Percentiles rank a stretch among this genome's conserved stretches.
Conservation (phyloP, 2,329 filamentous ascomycete genomes). For the Phoma sp. region DNA sequence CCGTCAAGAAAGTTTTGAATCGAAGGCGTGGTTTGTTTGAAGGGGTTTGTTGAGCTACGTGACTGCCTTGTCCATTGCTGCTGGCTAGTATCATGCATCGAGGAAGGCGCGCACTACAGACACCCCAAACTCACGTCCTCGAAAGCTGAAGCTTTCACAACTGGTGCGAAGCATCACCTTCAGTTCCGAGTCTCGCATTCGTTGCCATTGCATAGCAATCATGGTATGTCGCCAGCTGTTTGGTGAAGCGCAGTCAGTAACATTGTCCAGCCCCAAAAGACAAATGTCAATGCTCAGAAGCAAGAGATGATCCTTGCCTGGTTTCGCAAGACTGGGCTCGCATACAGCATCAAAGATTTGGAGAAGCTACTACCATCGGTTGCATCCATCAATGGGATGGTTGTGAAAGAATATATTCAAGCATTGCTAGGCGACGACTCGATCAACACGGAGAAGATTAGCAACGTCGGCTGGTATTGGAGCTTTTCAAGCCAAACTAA, state of each 20-base stretch:
- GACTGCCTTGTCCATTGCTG: conserved; percentile 16
- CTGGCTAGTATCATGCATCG: conserved; percentile 7
- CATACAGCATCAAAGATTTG: conserved; percentile 70
- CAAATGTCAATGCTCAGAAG: conserved; percentile 63
- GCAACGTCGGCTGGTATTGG: conserved; percentile 76
- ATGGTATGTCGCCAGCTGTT: conserved; percentile 12
- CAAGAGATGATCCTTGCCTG: conserved; percentile 63
- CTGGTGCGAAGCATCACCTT: not conserved
- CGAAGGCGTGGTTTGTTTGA: too few relatives aligned
- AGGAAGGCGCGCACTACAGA: conserved; percentile 21
- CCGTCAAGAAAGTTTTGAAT: too few relatives aligned
- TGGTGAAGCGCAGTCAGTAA: conserved; percentile 14
- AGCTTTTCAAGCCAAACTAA: conserved; percentile 66
- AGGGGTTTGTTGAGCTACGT: conserved; percentile 1
- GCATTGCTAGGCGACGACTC: conserved; percentile 65
- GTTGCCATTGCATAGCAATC: not conserved
- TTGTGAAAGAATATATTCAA: conserved; percentile 71
- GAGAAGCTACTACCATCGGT: conserved; percentile 68
- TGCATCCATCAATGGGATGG: conserved; percentile 69
- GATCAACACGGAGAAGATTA: conserved; percentile 72
- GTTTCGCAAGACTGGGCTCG: conserved; percentile 65
- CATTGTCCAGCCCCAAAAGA: conserved; percentile 57
- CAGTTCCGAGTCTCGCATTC: not conserved
- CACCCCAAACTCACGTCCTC: not conserved
- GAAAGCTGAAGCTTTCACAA: not conserved